Evolutionary conservation across 2,329 filamentous ascomycete species (phyloP), one percentile per base, ranked within the genome.

Genomic region (Emydomyces testavorans): DNA sequence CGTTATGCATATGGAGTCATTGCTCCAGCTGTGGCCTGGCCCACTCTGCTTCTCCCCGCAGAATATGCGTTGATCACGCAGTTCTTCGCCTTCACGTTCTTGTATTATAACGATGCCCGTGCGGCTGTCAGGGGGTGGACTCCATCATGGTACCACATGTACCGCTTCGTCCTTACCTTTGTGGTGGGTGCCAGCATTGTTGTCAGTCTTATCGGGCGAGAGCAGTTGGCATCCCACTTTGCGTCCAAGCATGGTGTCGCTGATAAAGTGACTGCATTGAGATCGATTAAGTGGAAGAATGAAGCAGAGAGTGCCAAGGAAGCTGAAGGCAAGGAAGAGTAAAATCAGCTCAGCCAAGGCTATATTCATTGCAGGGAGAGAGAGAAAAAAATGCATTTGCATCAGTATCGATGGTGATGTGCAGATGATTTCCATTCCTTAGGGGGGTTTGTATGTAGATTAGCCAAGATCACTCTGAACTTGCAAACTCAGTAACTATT

Each of bases 161-260:
- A 95, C 71, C 85, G 90, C 28, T 95, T 94, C 66, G 82, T 94
- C 6, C 74, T 95, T 57, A 95, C 90, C 1, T 90, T 89, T 63
- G 76, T 95, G 52, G 89, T 94, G 23, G 89, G 90, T 32, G 72
- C 78, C 36, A 82, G 83, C 53, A 90, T 95, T 56, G 79, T 92
- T 35, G 70, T 86, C 56, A 90, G 79, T 53, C 71, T 95, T 55
- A 76, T 95, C 53, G 87, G 86, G 34, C 80, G 89, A 52, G 83
- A 88, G 59, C 83, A 89, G 69, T 80, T 93, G 56, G 74, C 71
- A 47, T 59, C 60, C 52, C 62, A 54, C 51, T 47, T 61, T 39
- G 49, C 50, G 50, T 50, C 61, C 15, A 60, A 63, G 57, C 64
- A 68, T 62, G 65, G 56, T 49, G 59, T 68, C 54, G 57, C 56